Evolutionary conservation across 192 early-diverging fungal species (phyloP), one percentile per base, ranked within the genome.

Genomic region (Gigaspora rosea): DNA sequence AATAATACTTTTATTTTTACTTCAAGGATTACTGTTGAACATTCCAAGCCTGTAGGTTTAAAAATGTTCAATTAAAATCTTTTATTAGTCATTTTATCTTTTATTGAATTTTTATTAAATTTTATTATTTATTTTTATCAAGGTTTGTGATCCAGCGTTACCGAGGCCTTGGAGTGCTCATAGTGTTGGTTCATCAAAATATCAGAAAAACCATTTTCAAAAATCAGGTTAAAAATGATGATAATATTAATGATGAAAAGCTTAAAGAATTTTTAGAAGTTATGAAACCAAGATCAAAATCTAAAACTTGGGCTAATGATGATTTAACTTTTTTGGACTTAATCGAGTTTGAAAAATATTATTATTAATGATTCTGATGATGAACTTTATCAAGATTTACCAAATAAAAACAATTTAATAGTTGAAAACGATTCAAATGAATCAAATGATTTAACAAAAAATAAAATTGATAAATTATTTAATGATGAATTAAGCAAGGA

Each of bases 1-100:
- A 91, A 99, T 85, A 86, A 90, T 72, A 92, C 96, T 20, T 99
- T 90, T 78, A 92, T 99, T 58, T 93, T 97, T 79, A 99, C 96
- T 2, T 95, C 94, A 2, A 88, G 88, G 71, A 94, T 99, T 35
- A 82, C 84, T 12, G 96, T 99, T 10, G 93, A 95, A 80, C 86
- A 91, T 46, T 95, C 97, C 16, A 94, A 94, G 76, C 88, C 95
- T 22, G 91, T 93, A 84, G 62, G 79, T 41, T 41, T 41, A 41
- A 41, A 41, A 3, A 41, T 78, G 36, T 41, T 48, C 35, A 15
- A 54, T 59, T 46, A 57, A 58, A 22, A 13, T 51, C 50, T 13
- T 11, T n/a, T n/a, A n/a, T 33, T 1, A 18, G 8, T n/a, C 10
- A 71, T 47, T 35, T 67, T 18, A 48, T 72, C 32, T 63, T 59